Percentiles rank a stretch among this genome's conserved stretches.
These are phyloP conservation scores for Rhodamnia rubescens DNA, from an alignment of 345 rosid species.

Conservation along the genomic window DNA sequence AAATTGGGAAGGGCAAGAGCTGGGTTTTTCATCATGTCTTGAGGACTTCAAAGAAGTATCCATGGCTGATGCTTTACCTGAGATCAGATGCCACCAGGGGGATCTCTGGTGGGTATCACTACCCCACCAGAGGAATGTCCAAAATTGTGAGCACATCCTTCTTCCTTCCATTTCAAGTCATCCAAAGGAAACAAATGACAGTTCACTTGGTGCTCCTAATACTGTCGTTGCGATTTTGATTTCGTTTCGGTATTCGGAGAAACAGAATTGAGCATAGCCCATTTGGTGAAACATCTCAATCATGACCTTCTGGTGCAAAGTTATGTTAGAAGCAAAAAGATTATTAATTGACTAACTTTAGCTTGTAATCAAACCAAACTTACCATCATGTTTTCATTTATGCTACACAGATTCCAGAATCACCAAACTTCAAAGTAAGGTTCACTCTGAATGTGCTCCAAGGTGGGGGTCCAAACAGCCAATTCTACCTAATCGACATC, in stretches of 20 bases:
- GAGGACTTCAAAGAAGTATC: conserved; percentile 56
- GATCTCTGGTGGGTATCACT: conserved; percentile 71
- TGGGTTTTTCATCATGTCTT: conserved; percentile 65
- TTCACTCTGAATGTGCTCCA: conserved; percentile 38
- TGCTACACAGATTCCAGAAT: conserved; percentile 51
- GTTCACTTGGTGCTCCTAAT: not conserved
- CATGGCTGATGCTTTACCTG: conserved; percentile 86
- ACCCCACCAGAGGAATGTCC: conserved; percentile 74
- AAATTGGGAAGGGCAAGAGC: conserved; percentile 42
- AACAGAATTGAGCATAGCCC: not conserved
- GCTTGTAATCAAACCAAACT: not conserved
- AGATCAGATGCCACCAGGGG: conserved; percentile 83
- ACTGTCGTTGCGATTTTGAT: not conserved
- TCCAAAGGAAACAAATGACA: not conserved
- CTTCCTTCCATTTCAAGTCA: not conserved
- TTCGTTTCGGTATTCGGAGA: not conserved
- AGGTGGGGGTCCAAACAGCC: conserved; percentile 71
- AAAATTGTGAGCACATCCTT: conserved; percentile 26
- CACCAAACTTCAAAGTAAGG: conserved; percentile 63
- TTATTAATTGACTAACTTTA: not conserved
- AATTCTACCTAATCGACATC: conserved; percentile 65
- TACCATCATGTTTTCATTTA: not conserved
- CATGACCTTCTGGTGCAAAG: not conserved
- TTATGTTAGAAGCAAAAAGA: not conserved
- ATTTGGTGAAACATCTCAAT: not conserved